Conservation (phyloP, 495 filamentous ascomycete species). For the Geoglossum glabrum region DNA sequence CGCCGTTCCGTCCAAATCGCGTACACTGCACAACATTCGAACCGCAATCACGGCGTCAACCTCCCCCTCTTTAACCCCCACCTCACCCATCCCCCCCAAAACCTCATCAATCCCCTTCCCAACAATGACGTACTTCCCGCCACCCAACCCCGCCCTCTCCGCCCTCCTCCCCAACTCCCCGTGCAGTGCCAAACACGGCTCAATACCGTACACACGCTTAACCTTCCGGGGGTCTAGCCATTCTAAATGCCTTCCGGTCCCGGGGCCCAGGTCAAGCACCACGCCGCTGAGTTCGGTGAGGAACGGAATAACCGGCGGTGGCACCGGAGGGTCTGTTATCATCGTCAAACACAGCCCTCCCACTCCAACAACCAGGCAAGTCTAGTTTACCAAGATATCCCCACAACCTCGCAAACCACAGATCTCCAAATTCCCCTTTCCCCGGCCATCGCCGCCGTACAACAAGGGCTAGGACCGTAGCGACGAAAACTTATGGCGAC, state of each 20-base stretch:
- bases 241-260: conserved; percentile 25
- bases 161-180: conserved; percentile 13
- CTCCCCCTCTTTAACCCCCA: conserved; percentile 21
- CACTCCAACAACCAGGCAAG: background rate
- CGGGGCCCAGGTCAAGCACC: conserved; percentile 30
- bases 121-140: conserved; percentile 23
- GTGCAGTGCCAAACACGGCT: conserved; percentile 20
- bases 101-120: conserved; percentile 21
- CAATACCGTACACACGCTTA: conserved; percentile 23
- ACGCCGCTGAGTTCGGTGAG: conserved; percentile 19
- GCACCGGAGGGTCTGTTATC: conserved; percentile 11
- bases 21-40: conserved; percentile 16
- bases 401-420: background rate
- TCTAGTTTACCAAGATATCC: background rate
- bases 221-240: conserved; percentile 20
- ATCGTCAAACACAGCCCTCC: too few species aligned
- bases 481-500: background rate
- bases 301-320: conserved; percentile 23
- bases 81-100: conserved; percentile 15
- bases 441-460: too few species aligned
- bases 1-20: conserved; percentile 13
- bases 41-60: conserved; percentile 18
- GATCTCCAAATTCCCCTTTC: background rate
- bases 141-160: conserved; percentile 12
- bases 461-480: too few species aligned